Evolutionary conservation across 106 monocot species (phyloP), one percentile per base, ranked within the genome.

Genomic region (Dendrobium officinale): DNA sequence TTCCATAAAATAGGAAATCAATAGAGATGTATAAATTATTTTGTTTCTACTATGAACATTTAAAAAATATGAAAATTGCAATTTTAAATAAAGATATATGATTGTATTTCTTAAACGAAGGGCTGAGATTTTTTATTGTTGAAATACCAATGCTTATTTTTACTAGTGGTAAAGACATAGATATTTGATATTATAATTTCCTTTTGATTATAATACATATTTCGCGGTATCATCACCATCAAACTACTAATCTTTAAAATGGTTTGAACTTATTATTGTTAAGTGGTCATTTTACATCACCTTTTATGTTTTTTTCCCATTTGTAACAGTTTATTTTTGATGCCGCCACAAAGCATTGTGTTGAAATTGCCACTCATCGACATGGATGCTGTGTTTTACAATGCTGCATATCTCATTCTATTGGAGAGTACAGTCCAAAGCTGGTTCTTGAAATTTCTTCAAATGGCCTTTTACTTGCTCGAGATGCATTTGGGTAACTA

Each of bases 301-400:
- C 51, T 51, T 15, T 15, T 31, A n/a, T 27, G 70, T 0, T 73
- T 74, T 74, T 74, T 8, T 42, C 29, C 15, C 70, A 70, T 70
- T 51, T 81, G 7, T 74, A 66, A 59, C 83, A 91, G 91, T 87
- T 87, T 73, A 86, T 91, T 68, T 91, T 86, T 87, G 82, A 80
- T 72, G 80, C 85, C 79, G 86, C 88, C 83, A 77, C 79, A 75
- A 79, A 78, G 58, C 55, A 88, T 31, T 91, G 88, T 59, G 78
- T 86, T 77, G 81, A 79, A 7, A 79, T 90, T 81, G 87, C 85
- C 1, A 85, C 85, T 55, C 76, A 87, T 77, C 85, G 70, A 64
- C 83, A 87, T 81, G 90, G 90, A 75, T 90, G 90, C 42, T 87
- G 85, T 81, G 81, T 85, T 44, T 48, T 90, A 49, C 87, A 87